Percentiles rank a stretch among this genome's conserved stretches.
phyloP scores from a whole-genome alignment of 164 flowering plant genomes.

The Taxillus chinensis region DNA sequence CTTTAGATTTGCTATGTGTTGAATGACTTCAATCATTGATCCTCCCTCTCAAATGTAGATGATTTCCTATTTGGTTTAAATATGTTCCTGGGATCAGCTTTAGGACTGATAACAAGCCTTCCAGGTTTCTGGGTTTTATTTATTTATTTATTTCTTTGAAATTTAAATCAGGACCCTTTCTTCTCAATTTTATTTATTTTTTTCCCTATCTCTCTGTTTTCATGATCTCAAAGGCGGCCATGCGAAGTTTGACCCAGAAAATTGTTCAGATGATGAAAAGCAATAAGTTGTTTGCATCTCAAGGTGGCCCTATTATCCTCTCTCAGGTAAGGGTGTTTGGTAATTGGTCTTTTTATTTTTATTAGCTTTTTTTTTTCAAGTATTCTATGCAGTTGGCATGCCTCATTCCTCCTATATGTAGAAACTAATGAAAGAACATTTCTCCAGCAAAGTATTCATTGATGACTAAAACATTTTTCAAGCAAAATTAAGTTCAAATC shows the following conservation, averaged over 20 bases:
- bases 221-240: constrained; percentile 31
- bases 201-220: too few relatives aligned
- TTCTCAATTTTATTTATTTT: too few relatives aligned
- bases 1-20: neutral
- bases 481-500: too few relatives aligned
- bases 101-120: constrained; percentile 77
- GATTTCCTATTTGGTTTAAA: constrained; percentile 93
- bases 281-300: constrained; percentile 51
- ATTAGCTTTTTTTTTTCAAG: too few relatives aligned
- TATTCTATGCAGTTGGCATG: too few relatives aligned
- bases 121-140: constrained; percentile 34
- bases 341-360: neutral
- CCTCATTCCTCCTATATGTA: too few relatives aligned
- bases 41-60: constrained; percentile 29
- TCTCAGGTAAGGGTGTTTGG: constrained; percentile 35
- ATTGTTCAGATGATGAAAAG: constrained; percentile 65
- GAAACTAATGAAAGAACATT: too few relatives aligned
- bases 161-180: too few relatives aligned
- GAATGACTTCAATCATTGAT: neutral
- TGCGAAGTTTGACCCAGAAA: constrained; percentile 65
- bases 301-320: constrained; percentile 75
- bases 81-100: constrained; percentile 72
- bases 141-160: neutral
- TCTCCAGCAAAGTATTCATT: too few relatives aligned
- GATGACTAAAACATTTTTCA: too few relatives aligned